A percentile compares a stretch with the other conserved stretches of the same genome.
phyloP scores from a whole-genome alignment of 2,329 filamentous ascomycete genomes.

The Sarocladiaceae sp. region DNA sequence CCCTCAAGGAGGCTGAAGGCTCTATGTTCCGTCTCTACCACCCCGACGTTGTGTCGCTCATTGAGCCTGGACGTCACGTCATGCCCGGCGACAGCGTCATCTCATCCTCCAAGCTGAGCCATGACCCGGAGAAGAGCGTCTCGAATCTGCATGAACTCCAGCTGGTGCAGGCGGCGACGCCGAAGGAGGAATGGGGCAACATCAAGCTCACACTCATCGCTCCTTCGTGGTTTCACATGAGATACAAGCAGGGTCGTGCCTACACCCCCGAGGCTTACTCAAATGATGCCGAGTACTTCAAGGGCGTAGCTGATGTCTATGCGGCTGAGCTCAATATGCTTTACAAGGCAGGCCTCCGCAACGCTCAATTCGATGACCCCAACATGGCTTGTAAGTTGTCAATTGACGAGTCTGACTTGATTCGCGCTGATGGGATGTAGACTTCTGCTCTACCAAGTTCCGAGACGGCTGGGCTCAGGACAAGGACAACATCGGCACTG shows the following conservation, averaged over 20 bases:
- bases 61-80: constrained; percentile 45
- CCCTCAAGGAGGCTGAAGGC: constrained; percentile 44
- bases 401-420: background rate
- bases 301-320: constrained; percentile 59
- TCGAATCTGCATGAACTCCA: constrained; percentile 45
- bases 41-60: constrained; percentile 47
- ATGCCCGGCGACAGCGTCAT: constrained; percentile 53
- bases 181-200: constrained; percentile 40
- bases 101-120: constrained; percentile 39
- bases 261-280: constrained; percentile 19
- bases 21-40: constrained; percentile 49
- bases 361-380: constrained; percentile 63
- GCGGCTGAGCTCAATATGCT: constrained; percentile 55
- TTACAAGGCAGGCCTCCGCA: constrained; percentile 56
- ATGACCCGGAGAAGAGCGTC: constrained; percentile 32
- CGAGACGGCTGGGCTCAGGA: constrained; percentile 63
- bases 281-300: constrained; percentile 45
- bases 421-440: constrained; percentile 28
- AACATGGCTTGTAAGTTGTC: constrained; percentile 55
- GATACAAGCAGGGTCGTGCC: constrained; percentile 20
- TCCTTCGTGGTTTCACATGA: constrained; percentile 33
- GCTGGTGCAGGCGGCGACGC: constrained; percentile 39
- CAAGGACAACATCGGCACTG: constrained; percentile 57
- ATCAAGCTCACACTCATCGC: constrained; percentile 51
- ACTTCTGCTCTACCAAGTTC: constrained; percentile 70